These are phyloP conservation scores for Colletotrichum navitas DNA, from an alignment of 2,329 filamentous ascomycete species.

Conservation along the genomic window DNA sequence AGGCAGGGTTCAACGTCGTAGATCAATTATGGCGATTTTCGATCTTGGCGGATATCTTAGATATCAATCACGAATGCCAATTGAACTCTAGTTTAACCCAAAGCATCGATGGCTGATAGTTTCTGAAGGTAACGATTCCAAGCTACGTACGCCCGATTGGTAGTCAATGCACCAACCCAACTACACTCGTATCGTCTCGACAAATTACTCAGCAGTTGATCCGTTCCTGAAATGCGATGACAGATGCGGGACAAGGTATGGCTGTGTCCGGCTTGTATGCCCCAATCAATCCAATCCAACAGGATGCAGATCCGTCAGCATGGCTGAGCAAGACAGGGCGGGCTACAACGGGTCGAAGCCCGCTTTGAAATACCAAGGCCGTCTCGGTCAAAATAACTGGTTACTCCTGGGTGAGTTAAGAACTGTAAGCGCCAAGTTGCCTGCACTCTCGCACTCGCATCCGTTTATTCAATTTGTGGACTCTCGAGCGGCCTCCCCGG, in stretches of 20 bases:
- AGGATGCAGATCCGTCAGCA: neutral
- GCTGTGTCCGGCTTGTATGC: too few relatives aligned
- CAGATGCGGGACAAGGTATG: too few relatives aligned
- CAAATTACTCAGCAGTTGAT: neutral
- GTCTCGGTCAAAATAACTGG: neutral
- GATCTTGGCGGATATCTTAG: too few relatives aligned
- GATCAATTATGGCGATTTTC: too few relatives aligned
- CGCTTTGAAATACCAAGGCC: neutral
- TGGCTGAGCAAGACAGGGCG: neutral
- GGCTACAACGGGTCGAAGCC: neutral
- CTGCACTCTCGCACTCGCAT: constrained; percentile 15
- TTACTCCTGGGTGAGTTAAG: neutral
- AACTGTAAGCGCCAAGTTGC: neutral
- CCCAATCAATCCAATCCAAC: neutral
- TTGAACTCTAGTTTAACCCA: too few relatives aligned
- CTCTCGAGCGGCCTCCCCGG: constrained; percentile 5
- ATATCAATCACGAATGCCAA: too few relatives aligned
- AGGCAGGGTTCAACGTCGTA: too few relatives aligned
- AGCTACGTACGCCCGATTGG: too few relatives aligned
- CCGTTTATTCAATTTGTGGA: neutral
- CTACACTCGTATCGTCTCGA: too few relatives aligned
- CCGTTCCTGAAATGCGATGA: neutral
- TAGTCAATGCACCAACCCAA: too few relatives aligned
- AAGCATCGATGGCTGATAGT: too few relatives aligned
- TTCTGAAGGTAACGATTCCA: too few relatives aligned